Conservation (phyloP, 768 basidiomycete genomes). For the Pleurotus eryngii region DNA sequence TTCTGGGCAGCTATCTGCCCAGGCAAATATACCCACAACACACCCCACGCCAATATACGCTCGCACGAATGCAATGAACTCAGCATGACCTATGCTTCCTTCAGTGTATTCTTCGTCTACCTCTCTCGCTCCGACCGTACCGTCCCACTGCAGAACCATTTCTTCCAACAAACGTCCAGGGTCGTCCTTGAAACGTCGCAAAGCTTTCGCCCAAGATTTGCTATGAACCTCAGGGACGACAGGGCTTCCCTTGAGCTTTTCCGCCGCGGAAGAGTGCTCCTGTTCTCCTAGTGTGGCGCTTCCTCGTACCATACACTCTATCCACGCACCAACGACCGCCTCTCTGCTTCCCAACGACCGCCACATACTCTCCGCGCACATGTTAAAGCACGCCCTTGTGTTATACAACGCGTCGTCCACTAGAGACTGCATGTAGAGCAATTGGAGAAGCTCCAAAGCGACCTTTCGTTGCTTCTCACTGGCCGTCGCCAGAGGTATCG, state of each 20-base stretch:
- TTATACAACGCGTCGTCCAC: conserved; percentile 63
- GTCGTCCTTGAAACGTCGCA: background rate
- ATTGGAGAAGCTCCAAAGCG: conserved; percentile 2
- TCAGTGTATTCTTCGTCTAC: background rate
- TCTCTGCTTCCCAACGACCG: background rate
- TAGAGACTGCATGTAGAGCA: background rate
- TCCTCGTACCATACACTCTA: conserved; percentile 32
- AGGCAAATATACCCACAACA: conserved; percentile 71
- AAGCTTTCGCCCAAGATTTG: background rate
- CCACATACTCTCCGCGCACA: conserved; percentile 4
- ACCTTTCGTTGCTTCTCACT: background rate
- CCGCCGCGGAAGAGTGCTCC: conserved; percentile 8
- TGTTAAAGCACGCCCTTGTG: conserved; percentile 45
- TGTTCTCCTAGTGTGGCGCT: background rate
- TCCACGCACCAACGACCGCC: conserved; percentile 33
- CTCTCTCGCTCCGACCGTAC: background rate
- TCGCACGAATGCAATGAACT: conserved; percentile 62
- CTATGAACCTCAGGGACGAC: conserved; percentile 11
- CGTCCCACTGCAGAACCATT: background rate
- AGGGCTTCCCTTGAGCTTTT: conserved; percentile 18
- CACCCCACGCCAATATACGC: conserved; percentile 66
- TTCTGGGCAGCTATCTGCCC: conserved; percentile 75
- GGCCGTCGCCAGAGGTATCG: background rate
- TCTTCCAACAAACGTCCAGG: background rate
- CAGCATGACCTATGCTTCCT: conserved; percentile 37